Percentiles rank a stretch among this genome's conserved stretches.
These are phyloP conservation scores for Syzygium aqueum DNA, from an alignment of 345 rosid species.

Conservation along the genomic window DNA sequence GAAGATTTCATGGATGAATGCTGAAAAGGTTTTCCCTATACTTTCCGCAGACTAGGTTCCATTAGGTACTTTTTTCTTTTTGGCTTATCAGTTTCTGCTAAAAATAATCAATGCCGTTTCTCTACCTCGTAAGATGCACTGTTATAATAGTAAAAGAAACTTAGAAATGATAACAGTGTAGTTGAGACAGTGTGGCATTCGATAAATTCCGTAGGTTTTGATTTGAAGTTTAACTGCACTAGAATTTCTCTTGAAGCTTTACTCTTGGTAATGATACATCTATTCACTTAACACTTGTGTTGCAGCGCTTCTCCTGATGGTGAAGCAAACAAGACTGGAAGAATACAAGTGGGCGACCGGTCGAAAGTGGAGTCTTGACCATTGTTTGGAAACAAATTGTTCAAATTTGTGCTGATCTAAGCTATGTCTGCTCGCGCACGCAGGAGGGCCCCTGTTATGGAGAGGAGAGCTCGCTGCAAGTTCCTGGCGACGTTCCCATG, in stretches of 20 bases:
- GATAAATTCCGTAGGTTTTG: neutral
- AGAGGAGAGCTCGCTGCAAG: neutral
- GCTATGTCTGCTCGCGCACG: neutral
- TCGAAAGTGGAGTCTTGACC: neutral
- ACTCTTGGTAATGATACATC: neutral
- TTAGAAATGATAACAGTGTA: neutral
- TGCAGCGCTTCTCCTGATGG: neutral
- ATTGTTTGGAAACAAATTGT: neutral
- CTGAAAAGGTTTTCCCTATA: neutral
- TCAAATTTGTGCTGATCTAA: neutral
- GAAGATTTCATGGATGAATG: neutral
- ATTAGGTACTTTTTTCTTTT: neutral
- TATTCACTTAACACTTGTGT: neutral
- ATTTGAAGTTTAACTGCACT: neutral
- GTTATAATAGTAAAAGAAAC: neutral
- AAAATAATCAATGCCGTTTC: neutral
- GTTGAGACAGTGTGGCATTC: neutral
- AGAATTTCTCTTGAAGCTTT: neutral
- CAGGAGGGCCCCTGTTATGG: neutral
- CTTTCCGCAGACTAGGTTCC: neutral
- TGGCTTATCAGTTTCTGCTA: neutral
- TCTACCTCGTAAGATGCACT: neutral
- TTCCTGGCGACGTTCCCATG: neutral
- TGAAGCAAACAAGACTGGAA: neutral
- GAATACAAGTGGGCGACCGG: neutral